These are phyloP conservation scores for Chrysoporthe deuterocubensis DNA, from an alignment of 2,329 filamentous ascomycete species.

Conservation along the genomic window DNA sequence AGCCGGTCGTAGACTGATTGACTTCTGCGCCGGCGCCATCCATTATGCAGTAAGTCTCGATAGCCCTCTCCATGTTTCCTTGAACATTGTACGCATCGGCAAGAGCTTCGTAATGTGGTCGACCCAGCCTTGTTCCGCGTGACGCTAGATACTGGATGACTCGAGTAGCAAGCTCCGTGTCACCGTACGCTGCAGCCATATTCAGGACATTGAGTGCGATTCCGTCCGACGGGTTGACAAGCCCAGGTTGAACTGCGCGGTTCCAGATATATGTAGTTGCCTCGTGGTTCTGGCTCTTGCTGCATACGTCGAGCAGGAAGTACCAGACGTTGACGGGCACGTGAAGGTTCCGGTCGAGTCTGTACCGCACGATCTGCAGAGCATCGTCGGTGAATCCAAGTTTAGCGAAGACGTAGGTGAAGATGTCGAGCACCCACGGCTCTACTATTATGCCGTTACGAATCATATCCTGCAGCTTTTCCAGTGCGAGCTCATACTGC, in stretches of 20 bases:
- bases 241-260: constrained; percentile 47
- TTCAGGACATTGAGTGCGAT: constrained; percentile 63
- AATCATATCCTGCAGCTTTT: constrained; percentile 70
- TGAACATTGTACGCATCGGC: constrained; percentile 68
- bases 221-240: constrained; percentile 43
- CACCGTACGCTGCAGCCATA: constrained; percentile 70
- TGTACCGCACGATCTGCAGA: constrained; percentile 66
- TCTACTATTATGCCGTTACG: constrained; percentile 59
- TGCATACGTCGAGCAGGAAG: constrained; percentile 76
- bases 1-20: constrained; percentile 63
- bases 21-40: constrained; percentile 62
- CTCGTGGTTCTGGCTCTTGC: constrained; percentile 63
- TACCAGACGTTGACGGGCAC: constrained; percentile 63
- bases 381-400: constrained; percentile 78
- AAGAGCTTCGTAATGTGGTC: constrained; percentile 80
- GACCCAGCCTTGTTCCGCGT: constrained; percentile 59
- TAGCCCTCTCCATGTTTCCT: constrained; percentile 66
- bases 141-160: constrained; percentile 69
- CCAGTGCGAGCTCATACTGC: constrained; percentile 80
- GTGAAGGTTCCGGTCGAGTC: constrained; percentile 42
- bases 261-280: constrained; percentile 75
- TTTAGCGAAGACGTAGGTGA: constrained; percentile 74
- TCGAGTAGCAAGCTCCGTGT: constrained; percentile 70
- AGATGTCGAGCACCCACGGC: constrained; percentile 78
- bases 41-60: constrained; percentile 77